phyloP scores from a whole-genome alignment of 768 basidiomycete species.

The Tubosaeta sp. region DNA sequence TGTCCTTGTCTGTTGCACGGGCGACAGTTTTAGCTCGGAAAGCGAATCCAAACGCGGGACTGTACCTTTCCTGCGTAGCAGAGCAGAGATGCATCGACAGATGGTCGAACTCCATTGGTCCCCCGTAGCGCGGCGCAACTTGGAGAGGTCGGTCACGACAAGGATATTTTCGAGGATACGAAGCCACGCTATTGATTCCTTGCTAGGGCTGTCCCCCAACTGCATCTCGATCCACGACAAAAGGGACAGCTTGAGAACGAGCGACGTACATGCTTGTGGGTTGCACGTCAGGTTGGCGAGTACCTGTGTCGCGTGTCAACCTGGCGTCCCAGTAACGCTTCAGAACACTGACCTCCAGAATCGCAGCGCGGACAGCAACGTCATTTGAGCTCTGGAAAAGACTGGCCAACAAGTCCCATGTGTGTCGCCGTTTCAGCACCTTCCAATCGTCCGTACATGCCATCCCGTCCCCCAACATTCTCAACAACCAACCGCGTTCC shows the following conservation, averaged over 20 bases:
- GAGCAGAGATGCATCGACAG: constrained; percentile 44
- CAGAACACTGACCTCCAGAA: constrained; percentile 56
- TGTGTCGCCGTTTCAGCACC: constrained; percentile 73
- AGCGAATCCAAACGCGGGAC: background rate
- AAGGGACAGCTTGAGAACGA: constrained; percentile 68
- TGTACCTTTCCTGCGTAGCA: constrained; percentile 15
- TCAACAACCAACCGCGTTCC: constrained; percentile 86
- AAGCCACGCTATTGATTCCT: constrained; percentile 55
- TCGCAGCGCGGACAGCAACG: constrained; percentile 44
- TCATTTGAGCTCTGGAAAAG: constrained; percentile 71
- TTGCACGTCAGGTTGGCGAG: constrained; percentile 73
- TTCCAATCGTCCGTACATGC: constrained; percentile 74
- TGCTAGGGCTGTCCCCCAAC: constrained; percentile 27
- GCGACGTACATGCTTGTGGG: constrained; percentile 59
- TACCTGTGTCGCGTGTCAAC: constrained; percentile 40
- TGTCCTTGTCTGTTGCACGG: constrained; percentile 13
- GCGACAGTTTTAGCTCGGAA: background rate
- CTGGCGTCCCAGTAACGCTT: background rate
- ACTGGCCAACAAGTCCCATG: constrained; percentile 84
- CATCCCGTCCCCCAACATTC: constrained; percentile 80
- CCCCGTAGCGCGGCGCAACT: constrained; percentile 49
- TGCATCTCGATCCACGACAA: constrained; percentile 84
- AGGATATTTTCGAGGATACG: constrained; percentile 64
- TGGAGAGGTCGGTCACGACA: constrained; percentile 43
- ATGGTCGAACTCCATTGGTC: constrained; percentile 60